These are phyloP conservation scores for Acrodontium crateriforme DNA, from an alignment of 2,329 filamentous ascomycete genomes.

Conservation along the genomic window DNA sequence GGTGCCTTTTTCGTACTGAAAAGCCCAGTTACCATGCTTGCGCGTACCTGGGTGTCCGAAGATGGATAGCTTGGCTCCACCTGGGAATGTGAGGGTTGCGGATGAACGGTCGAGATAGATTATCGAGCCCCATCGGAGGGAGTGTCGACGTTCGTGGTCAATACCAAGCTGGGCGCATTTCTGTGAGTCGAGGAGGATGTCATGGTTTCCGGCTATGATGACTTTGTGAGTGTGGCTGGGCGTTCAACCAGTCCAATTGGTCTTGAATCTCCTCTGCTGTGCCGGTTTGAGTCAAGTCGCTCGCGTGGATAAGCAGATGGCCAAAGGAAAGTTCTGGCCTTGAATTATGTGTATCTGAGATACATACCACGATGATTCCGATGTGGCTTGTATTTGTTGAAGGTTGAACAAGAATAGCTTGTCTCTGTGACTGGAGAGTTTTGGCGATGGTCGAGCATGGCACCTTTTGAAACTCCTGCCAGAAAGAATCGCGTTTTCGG, in stretches of 20 bases:
- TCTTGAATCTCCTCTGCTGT: constrained; percentile 8
- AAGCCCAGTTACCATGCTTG: constrained; percentile 43
- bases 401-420: neutral
- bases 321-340: constrained; percentile 7
- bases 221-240: constrained; percentile 12
- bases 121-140: constrained; percentile 22
- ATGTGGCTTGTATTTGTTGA: neutral
- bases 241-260: constrained; percentile 9
- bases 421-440: constrained; percentile 1
- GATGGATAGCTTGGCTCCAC: constrained; percentile 46
- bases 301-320: constrained; percentile 14
- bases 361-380: constrained; percentile 7
- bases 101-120: constrained; percentile 22
- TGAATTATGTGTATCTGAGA: constrained; percentile 18
- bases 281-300: constrained; percentile 11
- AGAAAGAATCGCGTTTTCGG: constrained; percentile 1
- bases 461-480: neutral
- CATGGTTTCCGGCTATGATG: constrained; percentile 15
- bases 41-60: constrained; percentile 61
- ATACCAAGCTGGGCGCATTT: constrained; percentile 4
- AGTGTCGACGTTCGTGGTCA: constrained; percentile 5
- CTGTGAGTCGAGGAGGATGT: constrained; percentile 9
- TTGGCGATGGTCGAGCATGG: constrained; percentile 1
- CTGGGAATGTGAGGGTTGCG: constrained; percentile 35
- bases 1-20: constrained; percentile 25